Conservation (phyloP, 2,329 filamentous ascomycete genomes). For the Neobulgaria alba region DNA sequence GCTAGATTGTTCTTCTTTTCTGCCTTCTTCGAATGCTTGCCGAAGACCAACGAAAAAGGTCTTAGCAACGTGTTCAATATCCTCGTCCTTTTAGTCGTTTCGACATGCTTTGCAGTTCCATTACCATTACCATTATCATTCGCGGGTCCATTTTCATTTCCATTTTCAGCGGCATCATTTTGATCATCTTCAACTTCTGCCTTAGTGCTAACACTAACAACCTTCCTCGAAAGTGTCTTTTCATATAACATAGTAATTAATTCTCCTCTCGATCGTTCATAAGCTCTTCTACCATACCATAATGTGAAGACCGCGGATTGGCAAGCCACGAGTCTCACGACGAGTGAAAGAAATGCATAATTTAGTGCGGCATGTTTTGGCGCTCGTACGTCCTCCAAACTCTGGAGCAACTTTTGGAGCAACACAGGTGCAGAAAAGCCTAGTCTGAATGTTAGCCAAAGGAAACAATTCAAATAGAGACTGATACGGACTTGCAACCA, state of each 20-base stretch:
- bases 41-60: slow-evolving; percentile 20
- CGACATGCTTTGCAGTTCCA: slow-evolving; percentile 5
- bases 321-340: slow-evolving; percentile 49
- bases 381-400: slow-evolving; percentile 47
- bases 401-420: slow-evolving; percentile 60
- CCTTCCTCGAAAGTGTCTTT: slow-evolving; percentile 39
- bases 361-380: slow-evolving; percentile 50
- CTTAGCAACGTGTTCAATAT: slow-evolving; percentile 14
- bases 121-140: slow-evolving; percentile 3
- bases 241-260: slow-evolving; percentile 80
- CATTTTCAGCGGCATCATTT: slow-evolving; percentile 9
- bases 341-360: slow-evolving; percentile 55
- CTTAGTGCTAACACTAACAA: slow-evolving; percentile 24
- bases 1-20: slow-evolving; percentile 47
- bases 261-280: slow-evolving; percentile 77
- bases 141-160: slow-evolving; percentile 2
- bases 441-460: slow-evolving; percentile 22
- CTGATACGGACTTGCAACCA: slow-evolving; percentile 38
- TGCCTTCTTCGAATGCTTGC: slow-evolving; percentile 18
- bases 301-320: slow-evolving; percentile 61
- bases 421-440: slow-evolving; percentile 57
- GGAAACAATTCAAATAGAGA: neutral
- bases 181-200: slow-evolving; percentile 8
- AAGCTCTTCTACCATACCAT: slow-evolving; percentile 78
- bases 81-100: slow-evolving; percentile 8